Evolutionary conservation across 805 yeast genomes (phyloP).

Genomic region (Spencermartinsiella europaea): DNA sequence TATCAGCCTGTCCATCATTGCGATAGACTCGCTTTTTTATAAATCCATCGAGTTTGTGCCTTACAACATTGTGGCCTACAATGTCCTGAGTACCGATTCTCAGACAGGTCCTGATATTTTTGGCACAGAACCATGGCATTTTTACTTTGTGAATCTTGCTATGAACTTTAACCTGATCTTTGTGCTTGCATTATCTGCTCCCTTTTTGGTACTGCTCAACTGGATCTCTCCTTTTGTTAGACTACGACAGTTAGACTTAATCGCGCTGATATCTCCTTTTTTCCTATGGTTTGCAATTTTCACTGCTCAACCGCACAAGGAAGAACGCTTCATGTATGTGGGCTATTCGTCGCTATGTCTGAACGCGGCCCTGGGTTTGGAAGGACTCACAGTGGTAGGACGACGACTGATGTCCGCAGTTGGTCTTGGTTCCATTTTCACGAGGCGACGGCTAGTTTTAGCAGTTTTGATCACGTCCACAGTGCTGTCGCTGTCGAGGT

Average conservation of each 20-base stretch:
- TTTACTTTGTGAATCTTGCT: conserved; percentile 62
- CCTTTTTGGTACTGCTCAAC: conserved; percentile 7
- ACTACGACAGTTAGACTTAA: conserved; percentile 7
- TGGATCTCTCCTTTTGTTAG: conserved; percentile 6
- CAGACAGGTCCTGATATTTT: conserved; percentile 84
- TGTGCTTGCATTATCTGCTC: conserved; percentile 16
- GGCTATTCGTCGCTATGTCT: conserved; percentile 65
- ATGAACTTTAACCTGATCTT: conserved; percentile 64
- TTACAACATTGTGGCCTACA: conserved; percentile 74
- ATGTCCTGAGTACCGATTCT: conserved; percentile 63
- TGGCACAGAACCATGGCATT: conserved; percentile 75
- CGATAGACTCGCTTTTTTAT: conserved; percentile 52
- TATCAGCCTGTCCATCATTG: conserved; percentile 27
- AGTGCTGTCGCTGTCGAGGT: conserved; percentile 44
- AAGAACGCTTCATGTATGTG: conserved; percentile 86
- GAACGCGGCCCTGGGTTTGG: conserved; percentile 51
- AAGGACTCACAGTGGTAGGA: conserved; percentile 11
- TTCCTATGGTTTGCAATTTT: conserved; percentile 65
- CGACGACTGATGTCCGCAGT: not conserved
- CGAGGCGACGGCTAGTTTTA: conserved; percentile 6
- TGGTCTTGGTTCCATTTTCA: conserved; percentile 2
- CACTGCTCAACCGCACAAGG: conserved; percentile 79
- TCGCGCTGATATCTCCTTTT: conserved; percentile 43
- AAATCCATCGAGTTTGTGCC: conserved; percentile 63
- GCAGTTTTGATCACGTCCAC: conserved; percentile 15